Evolutionary conservation across 2,329 filamentous ascomycete genomes (phyloP).

Genomic region (Xylaria digitata): DNA sequence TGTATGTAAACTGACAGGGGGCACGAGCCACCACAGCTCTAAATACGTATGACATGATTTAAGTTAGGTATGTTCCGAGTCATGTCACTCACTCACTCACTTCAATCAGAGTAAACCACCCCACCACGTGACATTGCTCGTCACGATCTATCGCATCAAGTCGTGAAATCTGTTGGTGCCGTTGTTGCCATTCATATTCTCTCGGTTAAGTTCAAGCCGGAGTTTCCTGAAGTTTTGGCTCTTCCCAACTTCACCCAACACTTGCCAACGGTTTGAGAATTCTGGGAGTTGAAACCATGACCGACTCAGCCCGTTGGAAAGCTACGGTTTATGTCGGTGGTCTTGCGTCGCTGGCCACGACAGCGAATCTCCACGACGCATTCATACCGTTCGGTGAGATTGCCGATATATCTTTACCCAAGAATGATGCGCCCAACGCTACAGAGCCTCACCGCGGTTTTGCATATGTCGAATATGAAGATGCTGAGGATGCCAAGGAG

Average conservation of each 20-base stretch:
- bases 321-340: slow-evolving; percentile 93
- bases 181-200: background rate
- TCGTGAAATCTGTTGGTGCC: background rate
- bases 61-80: background rate
- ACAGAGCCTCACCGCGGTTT: slow-evolving; percentile 89
- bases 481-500: slow-evolving; percentile 85
- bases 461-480: slow-evolving; percentile 95
- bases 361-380: slow-evolving; percentile 82
- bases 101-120: background rate
- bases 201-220: background rate
- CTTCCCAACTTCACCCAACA: slow-evolving; percentile 9
- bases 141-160: slow-evolving; percentile 13
- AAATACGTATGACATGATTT: slow-evolving; percentile 4
- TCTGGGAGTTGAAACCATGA: slow-evolving; percentile 67
- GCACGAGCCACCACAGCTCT: slow-evolving; percentile 25
- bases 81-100: slow-evolving; percentile 4
- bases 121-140: slow-evolving; percentile 28
- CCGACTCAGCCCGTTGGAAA: slow-evolving; percentile 85
- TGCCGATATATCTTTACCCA: slow-evolving; percentile 88
- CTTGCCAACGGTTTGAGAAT: slow-evolving; percentile 10
- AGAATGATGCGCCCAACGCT: slow-evolving; percentile 83
- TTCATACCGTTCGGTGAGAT: slow-evolving; percentile 98
- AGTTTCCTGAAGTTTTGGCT: no score
- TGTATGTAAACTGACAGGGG: background rate
- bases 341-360: slow-evolving; percentile 81